Conservation (phyloP, 23 red algal species). For the Gracilaria domingensis region DNA sequence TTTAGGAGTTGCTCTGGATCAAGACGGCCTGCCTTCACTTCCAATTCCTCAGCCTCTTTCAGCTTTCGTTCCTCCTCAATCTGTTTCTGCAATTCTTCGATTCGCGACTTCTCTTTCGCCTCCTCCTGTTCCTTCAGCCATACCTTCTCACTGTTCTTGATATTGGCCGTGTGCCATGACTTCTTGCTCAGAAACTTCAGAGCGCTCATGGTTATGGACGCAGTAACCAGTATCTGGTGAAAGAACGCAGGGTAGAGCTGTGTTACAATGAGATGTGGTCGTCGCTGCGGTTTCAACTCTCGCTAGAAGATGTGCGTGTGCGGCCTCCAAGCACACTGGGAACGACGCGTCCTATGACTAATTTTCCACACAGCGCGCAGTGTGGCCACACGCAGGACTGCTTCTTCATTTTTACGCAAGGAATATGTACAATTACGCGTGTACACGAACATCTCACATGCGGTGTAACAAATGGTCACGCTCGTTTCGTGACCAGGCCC, state of each 20-base stretch:
- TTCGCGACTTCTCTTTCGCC: constrained; percentile 75
- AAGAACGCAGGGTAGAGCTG: not conserved
- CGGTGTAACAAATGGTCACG: too few relatives aligned
- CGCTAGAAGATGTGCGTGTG: too few relatives aligned
- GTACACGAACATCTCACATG: too few relatives aligned
- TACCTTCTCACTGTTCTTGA: constrained; percentile 83
- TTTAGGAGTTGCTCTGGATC: constrained; percentile 63
- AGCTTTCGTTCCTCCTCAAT: constrained; percentile 80
- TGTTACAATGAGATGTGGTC: not conserved
- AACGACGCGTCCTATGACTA: too few relatives aligned
- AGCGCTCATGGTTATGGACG: constrained; percentile 63
- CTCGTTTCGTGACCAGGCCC: too few relatives aligned
- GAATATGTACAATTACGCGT: too few relatives aligned
- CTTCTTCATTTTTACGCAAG: too few relatives aligned
- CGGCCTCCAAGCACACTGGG: too few relatives aligned
- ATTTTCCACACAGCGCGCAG: too few relatives aligned
- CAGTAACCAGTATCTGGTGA: not conserved
- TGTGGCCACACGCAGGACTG: too few relatives aligned
- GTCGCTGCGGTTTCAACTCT: too few relatives aligned
- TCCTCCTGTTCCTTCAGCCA: constrained; percentile 77
- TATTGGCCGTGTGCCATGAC: constrained; percentile 78
- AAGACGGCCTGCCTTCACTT: constrained; percentile 72
- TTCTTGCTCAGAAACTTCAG: constrained; percentile 87
- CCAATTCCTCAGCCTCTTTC: constrained; percentile 78
- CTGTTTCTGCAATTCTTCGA: constrained; percentile 83